Conservation (phyloP, 257 asterid species). For the Fraxinus cuspidata region DNA sequence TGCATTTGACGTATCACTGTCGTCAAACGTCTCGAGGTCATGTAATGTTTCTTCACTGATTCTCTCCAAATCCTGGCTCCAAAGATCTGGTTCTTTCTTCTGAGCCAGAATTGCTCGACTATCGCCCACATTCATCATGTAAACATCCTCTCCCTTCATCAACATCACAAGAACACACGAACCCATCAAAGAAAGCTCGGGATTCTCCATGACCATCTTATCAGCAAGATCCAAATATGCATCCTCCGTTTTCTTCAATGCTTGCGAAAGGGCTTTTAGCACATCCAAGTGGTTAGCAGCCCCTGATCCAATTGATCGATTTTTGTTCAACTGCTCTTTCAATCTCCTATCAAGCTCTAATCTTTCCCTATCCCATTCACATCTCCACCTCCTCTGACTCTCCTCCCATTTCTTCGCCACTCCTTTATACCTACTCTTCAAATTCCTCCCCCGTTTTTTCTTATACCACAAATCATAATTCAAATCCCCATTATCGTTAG, state of each 20-base stretch:
- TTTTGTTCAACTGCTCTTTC: constrained; percentile 56
- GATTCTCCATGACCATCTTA: constrained; percentile 74
- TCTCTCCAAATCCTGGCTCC: constrained; percentile 95
- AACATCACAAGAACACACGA: constrained; percentile 94
- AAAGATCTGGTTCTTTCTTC: constrained; percentile 78
- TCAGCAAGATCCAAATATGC: constrained; percentile 81
- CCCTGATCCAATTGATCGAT: constrained; percentile 36
- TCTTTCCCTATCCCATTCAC: constrained; percentile 89
- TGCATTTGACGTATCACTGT: constrained; percentile 42
- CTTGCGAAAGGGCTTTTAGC: constrained; percentile 72
- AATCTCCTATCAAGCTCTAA: constrained; percentile 82
- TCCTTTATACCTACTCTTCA: constrained; percentile 52
- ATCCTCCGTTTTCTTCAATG: constrained; percentile 79
- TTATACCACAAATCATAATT: constrained; percentile 35
- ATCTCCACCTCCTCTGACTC: constrained; percentile 82
- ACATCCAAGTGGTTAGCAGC: constrained; percentile 66
- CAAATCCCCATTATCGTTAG: constrained; percentile 35
- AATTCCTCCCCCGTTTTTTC: constrained; percentile 44
- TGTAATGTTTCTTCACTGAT: constrained; percentile 79
- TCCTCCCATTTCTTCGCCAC: constrained; percentile 80
- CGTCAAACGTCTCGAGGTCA: constrained; percentile 76
- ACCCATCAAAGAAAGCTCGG: constrained; percentile 95
- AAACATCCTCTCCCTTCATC: constrained; percentile 93
- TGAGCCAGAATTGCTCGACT: constrained; percentile 89
- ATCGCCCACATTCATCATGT: constrained; percentile 93